Evolutionary conservation across 2,329 filamentous ascomycete species (phyloP).

Genomic region (Metarhizium album): DNA sequence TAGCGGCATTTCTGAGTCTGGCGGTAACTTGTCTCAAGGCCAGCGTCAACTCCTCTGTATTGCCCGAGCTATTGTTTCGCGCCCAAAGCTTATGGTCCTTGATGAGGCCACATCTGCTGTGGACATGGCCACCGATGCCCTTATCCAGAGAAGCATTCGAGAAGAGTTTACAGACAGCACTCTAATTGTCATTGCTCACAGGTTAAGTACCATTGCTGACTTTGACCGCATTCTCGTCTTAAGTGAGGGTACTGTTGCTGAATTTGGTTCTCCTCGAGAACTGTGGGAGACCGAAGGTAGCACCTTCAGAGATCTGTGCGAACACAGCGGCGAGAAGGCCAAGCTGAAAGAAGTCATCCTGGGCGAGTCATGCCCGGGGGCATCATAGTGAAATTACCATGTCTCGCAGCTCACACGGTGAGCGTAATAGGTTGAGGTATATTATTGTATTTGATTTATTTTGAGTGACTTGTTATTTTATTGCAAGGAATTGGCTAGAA

Average conservation of each 20-base stretch:
- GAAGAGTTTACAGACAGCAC: conserved; percentile 61
- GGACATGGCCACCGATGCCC: conserved; percentile 63
- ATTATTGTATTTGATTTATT: not conserved
- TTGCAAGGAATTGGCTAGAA: not conserved
- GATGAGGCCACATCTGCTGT: conserved; percentile 74
- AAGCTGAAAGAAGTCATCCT: conserved; percentile 37
- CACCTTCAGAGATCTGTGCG: conserved; percentile 53
- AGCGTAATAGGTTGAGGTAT: not conserved
- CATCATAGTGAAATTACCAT: not conserved
- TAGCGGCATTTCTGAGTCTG: conserved; percentile 58
- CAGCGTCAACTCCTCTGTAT: conserved; percentile 68
- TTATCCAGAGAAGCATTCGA: conserved; percentile 64
- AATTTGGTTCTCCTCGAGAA: conserved; percentile 55
- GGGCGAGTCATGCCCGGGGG: conserved; percentile 3
- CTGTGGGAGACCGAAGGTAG: conserved; percentile 44
- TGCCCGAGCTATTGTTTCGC: conserved; percentile 59
- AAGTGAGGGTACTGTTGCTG: conserved; percentile 54
- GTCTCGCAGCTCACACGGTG: not conserved
- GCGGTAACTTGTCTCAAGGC: conserved; percentile 64
- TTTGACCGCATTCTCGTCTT: conserved; percentile 67
- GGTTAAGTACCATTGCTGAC: conserved; percentile 65
- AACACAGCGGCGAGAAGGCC: conserved; percentile 48
- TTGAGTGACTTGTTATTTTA: not conserved
- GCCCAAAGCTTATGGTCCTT: conserved; percentile 67
- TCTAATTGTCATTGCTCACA: conserved; percentile 64